Base-by-base conservation (phyloP, 23 red algal species). In the Gracilaria gracilis region DNA sequence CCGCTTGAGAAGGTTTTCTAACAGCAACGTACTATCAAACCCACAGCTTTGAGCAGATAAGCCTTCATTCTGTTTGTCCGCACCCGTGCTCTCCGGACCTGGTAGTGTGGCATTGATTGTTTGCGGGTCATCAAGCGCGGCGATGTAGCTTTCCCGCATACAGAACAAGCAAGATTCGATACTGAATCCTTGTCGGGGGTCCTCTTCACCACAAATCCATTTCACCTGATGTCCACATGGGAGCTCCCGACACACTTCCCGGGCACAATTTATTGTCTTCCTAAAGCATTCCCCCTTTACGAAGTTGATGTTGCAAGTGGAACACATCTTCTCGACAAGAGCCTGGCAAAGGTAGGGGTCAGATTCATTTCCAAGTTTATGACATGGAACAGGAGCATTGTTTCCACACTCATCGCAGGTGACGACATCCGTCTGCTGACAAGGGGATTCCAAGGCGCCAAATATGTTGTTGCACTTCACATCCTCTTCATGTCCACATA, bases 401-500 rank as follows among this genome's bases (percentile, higher is more conserved):
- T 64, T 49, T n/a, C 69, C 70, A 29, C 71, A 89, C 11, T 61
- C 85, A 31, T 65, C 33, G 53, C 85, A 89, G 3, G n/a, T 61
- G 25, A 78, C 21, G 9, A 54, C 4, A 47, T 58, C 69, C 3
- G 49, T 35, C 15, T 78, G 85, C 29, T 75, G 53, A 39, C 85
- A 89, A 59, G 17, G 21, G 8, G 85, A 79, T 21, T 75, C 58
- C 42, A 89, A 38, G 6, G 73, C 85, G 29, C 24, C 12, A 66
- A 89, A 89, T 38, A 89, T 89, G 5, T 24, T 29, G 8, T 37
- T 50, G 34, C 85, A 89, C 14, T 65, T 65, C 48, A 89, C 51
- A 48, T 75, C 58, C 32, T 89, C 70, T 89, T 89, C 85, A 67
- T 89, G 85, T 25, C 85, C 85, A 64, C 85, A 89, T 25, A 14